These are phyloP conservation scores for Ulmus americana DNA, from an alignment of 331 rosid genomes.

Conservation along the genomic window DNA sequence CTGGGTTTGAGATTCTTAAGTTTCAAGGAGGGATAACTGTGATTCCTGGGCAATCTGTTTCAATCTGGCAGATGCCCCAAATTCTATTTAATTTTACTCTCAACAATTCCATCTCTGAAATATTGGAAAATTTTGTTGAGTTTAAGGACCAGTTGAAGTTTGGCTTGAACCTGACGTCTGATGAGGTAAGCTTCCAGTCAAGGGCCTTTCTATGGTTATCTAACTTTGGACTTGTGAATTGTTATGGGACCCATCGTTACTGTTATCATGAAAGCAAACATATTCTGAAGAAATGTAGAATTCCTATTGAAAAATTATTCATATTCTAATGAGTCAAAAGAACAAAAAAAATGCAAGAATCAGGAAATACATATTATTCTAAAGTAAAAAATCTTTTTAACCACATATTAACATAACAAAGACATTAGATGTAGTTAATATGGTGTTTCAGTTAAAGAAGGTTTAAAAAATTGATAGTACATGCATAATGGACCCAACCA, in stretches of 20 bases:
- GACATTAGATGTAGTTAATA: conserved; percentile 7
- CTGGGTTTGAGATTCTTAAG: conserved; percentile 63
- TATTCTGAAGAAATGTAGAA: background rate
- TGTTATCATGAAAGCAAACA: background rate
- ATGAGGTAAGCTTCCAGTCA: conserved; percentile 53
- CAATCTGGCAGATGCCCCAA: conserved; percentile 68
- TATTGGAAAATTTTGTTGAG: conserved; percentile 49
- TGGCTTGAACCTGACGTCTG: conserved; percentile 55
- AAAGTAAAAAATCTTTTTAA: background rate
- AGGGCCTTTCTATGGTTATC: conserved; percentile 14
- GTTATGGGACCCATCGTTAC: background rate
- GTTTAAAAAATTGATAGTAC: background rate
- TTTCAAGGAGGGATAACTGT: conserved; percentile 73
- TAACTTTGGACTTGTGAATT: conserved; percentile 1
- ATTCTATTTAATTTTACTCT: conserved; percentile 75
- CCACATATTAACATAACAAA: conserved; percentile 5
- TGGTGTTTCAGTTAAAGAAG: background rate
- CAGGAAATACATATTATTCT: background rate
- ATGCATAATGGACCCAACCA: background rate
- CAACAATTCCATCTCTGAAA: conserved; percentile 53
- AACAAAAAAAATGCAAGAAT: background rate
- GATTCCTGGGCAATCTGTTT: conserved; percentile 55
- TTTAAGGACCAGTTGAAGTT: conserved; percentile 55
- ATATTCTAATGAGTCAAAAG: background rate
- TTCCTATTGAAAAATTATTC: background rate